Evolutionary conservation across 768 basidiomycete genomes (phyloP), one percentile per base, ranked within the genome.

Genomic region (Boletus coccyginus): DNA sequence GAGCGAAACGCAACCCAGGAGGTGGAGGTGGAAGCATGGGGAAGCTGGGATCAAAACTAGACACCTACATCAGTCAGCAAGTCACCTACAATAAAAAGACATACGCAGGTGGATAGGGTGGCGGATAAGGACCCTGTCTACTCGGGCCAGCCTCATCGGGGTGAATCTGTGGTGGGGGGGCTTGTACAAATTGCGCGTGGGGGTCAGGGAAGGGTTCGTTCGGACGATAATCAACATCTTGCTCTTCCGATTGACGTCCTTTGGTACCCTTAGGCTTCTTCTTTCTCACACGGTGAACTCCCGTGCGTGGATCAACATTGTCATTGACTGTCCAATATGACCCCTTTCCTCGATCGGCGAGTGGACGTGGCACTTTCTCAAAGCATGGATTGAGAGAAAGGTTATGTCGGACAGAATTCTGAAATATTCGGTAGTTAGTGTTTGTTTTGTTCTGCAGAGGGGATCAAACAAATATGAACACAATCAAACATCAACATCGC

Each of bases 261-360:
- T 79, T 79, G 36, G 75, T 70, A 17, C 78, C 77, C 70, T 90
- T 88, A 42, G 80, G 79, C 67, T 92, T 90, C 79, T 92, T 93
- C 75, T 93, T 93, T 66, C 92, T 87, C 52, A 92, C 81, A 27
- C 92, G 85, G 66, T 94, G 92, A 33, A 93, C 92, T 36, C 92
- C 92, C 4, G 92, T 92, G 40, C 90, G 88, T 47, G 90, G 90
- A 65, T 93, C 90, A 43, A 93, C 89, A 63, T 89, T 88, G 64
- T 93, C 90, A 64, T 93, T 92, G 59, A 94, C 92, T 0, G 90
- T 92, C 92, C 92, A 94, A 66, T 93, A 94, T 0, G 90, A 92
- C 21, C 92, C 92, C 66, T 94, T 94, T 50, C 92, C 92, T 49
- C 92, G 86, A 65, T 94, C 92, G 7, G 92, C 93, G 62, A 94